Percentiles rank a stretch among this genome's conserved stretches.
phyloP scores from a whole-genome alignment of 2,329 filamentous ascomycete genomes.

The Pseudocercospora musae region DNA sequence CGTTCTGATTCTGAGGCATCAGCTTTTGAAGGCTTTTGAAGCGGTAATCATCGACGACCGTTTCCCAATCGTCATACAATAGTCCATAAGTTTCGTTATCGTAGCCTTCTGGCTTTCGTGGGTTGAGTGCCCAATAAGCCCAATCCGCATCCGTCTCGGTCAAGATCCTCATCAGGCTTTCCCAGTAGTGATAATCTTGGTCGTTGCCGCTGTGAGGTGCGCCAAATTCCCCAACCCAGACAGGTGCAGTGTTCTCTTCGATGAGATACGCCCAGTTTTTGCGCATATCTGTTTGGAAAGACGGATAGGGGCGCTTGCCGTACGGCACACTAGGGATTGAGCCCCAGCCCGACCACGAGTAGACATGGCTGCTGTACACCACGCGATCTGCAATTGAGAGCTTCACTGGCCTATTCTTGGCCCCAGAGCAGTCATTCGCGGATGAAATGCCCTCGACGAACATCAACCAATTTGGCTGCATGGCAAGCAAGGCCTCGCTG shows the following conservation, averaged over 20 bases:
- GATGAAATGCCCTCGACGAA: conserved; percentile 67
- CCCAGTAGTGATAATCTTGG: conserved; percentile 64
- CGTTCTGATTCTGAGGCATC: conserved; percentile 16
- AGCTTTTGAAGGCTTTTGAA: conserved; percentile 24
- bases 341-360: conserved; percentile 67
- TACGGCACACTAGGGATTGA: conserved; percentile 54
- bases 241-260: conserved; percentile 54
- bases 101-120: conserved; percentile 58
- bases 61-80: conserved; percentile 62
- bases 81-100: conserved; percentile 60
- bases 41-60: conserved; percentile 34
- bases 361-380: conserved; percentile 67
- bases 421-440: conserved; percentile 62
- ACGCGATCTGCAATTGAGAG: conserved; percentile 55
- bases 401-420: conserved; percentile 53
- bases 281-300: conserved; percentile 62
- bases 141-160: conserved; percentile 52
- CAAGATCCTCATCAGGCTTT: conserved; percentile 59
- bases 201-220: conserved; percentile 52
- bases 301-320: conserved; percentile 57
- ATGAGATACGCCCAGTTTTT: conserved; percentile 66
- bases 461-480: conserved; percentile 64
- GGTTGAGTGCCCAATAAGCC: conserved; percentile 69
- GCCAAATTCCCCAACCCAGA: conserved; percentile 68
- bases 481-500: conserved; percentile 57